Base-by-base conservation (phyloP, 2,329 filamentous ascomycete genomes). In the Sporothrix phasma region DNA sequence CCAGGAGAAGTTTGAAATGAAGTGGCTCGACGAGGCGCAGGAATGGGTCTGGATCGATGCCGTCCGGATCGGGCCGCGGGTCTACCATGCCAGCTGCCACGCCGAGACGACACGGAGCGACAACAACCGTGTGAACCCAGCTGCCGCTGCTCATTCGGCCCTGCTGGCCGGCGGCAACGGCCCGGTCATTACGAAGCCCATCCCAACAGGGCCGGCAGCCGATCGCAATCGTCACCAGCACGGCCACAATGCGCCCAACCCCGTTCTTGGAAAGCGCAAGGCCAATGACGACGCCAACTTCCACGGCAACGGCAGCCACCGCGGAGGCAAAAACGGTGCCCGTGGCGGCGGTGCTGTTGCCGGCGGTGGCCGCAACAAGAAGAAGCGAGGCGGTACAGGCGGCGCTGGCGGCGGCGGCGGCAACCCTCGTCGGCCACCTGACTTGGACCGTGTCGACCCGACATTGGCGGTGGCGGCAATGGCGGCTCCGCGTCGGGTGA, bases 41-140 rank as follows among this genome's bases (percentile, higher is more conserved):
- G 93, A 99, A 72, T 97, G 92, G 83, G 93, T 99, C 46, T 97
- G 94, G 90, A 88, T 91, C 74, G 93, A 99, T 74, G 90, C 93
- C 0, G 81, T 89, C 60, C 83, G 88, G 68, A 84, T 95, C 34
- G 89, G 89, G 29, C 85, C 82, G 64, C 86, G 90, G 67, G 88
- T 94, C 17, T 97, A 91, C 71, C 94, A 99, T 74, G 91, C 88
- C 11, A 95, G 87, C 63, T 99, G 94, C 73, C 90, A 93, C 73
- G 84, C 85, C 19, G 93, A 97, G 76, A 88, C 90, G 37, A 88
- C 84, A 41, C 88, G 85, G 71, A 86, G 88, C 68, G 81, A 82
- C 7, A 80, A 63, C 47, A 63, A 53, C 45, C 68, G 63, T 34
- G 78, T 67, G 17, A 54, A 65, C n/a, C 68, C 68, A 22, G 68